Base-by-base conservation (phyloP, 2,329 filamentous ascomycete species). In the Aspergillus sp. region DNA sequence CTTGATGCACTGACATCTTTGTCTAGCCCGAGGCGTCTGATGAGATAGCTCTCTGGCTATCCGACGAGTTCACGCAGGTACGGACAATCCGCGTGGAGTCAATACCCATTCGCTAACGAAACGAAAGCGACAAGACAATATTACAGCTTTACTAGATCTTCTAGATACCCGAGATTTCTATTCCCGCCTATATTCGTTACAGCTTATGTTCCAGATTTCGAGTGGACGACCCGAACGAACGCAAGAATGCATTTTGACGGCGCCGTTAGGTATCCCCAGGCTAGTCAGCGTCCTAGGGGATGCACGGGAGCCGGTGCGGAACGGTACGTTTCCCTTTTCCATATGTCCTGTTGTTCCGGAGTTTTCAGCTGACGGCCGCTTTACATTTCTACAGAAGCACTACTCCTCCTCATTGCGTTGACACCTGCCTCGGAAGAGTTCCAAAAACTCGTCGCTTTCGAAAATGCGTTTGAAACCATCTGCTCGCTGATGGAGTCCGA, bases 61-160 rank as follows among this genome's bases (percentile, higher is more conserved):
- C 95, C 54, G 95, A 99, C 76, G 93, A 98, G 75, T 99, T 99
- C 73, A 97, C 95, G 35, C 93, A 96, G 81, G 86, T 88, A 80
- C 64, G 77, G 9, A 52, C 70, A 43, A 43, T 49, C 5, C 48
- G 58, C 23, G 56, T 15, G 46, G n/a, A 53, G 6, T 57, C 50
- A 39, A 56, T 46, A 31, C 17, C 25, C 62, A 61, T 41, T 55
- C 71, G 73, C 82, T 85, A 79, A 86, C 79, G 74, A 76, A 73
- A 76, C 66, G 58, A 73, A 73, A 88, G 84, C 88, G 91, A 62
- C 93, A 97, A 84, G 93, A 98, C 77, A 98, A 99, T 74, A 93
- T 97, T 61, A 93, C 91, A 2, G 81, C 95, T 15, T 84, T 99
- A 23, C 85, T 99, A 60, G 90, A 95, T 71, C 90, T 99, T 56